phyloP scores from a whole-genome alignment of 768 basidiomycete species.

The Mycena kentingensis region DNA sequence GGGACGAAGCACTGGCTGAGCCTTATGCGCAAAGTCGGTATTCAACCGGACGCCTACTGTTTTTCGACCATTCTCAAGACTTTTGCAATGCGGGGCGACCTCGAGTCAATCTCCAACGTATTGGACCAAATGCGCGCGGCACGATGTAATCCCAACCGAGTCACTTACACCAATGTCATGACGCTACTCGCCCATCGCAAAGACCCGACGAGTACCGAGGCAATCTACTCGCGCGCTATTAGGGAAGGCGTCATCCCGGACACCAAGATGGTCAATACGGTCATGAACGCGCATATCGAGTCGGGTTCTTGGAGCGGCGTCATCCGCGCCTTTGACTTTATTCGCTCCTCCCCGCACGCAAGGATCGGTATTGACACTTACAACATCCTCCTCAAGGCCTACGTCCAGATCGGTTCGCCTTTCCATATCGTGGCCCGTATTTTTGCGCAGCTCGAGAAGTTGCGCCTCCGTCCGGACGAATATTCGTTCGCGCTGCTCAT shows the following conservation, averaged over 20 bases:
- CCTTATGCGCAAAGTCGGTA: slow-evolving; percentile 48
- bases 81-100: slow-evolving; percentile 56
- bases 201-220: slow-evolving; percentile 67
- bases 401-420: slow-evolving; percentile 79
- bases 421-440: slow-evolving; percentile 61
- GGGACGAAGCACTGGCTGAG: slow-evolving; percentile 59
- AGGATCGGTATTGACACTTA: slow-evolving; percentile 61
- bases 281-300: slow-evolving; percentile 85
- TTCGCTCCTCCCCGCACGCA: slow-evolving; percentile 42
- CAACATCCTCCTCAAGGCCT: slow-evolving; percentile 82
- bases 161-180: slow-evolving; percentile 69
- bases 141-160: slow-evolving; percentile 46
- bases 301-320: slow-evolving; percentile 79
- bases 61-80: slow-evolving; percentile 63
- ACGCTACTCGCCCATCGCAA: slow-evolving; percentile 61
- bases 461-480: slow-evolving; percentile 56
- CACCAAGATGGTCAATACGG: slow-evolving; percentile 60
- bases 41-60: slow-evolving; percentile 55
- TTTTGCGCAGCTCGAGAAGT: slow-evolving; percentile 56
- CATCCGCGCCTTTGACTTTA: slow-evolving; percentile 66
- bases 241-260: slow-evolving; percentile 64
- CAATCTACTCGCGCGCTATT: slow-evolving; percentile 65
- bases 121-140: slow-evolving; percentile 63
- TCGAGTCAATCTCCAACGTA: slow-evolving; percentile 49
- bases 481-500: slow-evolving; percentile 75